Evolutionary conservation across 1,284 basidiomycete species (phyloP).

Genomic region (Microbotryum scabiosae): DNA sequence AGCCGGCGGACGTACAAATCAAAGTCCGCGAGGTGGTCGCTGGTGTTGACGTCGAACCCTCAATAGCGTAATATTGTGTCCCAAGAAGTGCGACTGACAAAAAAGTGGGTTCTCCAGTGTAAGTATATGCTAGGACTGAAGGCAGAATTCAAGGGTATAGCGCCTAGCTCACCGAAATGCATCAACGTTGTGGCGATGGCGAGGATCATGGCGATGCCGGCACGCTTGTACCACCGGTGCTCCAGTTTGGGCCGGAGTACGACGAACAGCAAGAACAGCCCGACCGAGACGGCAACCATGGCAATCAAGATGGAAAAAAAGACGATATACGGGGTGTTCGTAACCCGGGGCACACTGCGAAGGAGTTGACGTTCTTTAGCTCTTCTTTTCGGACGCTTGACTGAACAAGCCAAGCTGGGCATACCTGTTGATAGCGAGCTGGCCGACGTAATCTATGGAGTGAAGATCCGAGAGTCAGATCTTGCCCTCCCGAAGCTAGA

Average conservation of each 20-base stretch:
- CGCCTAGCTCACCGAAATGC: conserved; percentile 37
- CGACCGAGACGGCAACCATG: conserved; percentile 41
- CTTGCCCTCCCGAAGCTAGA: not conserved
- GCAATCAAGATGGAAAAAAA: conserved; percentile 44
- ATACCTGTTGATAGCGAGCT: conserved; percentile 41
- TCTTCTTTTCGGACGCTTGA: too few species aligned
- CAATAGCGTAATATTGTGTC: conserved; percentile 27
- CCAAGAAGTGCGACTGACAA: conserved; percentile 25
- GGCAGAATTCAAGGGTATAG: not conserved
- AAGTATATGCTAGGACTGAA: conserved; percentile 22
- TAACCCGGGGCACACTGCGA: conserved; percentile 39
- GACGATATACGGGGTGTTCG: conserved; percentile 40
- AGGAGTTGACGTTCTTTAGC: too few species aligned
- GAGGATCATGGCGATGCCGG: conserved; percentile 42
- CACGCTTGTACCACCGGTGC: conserved; percentile 43
- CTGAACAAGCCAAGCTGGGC: too few species aligned
- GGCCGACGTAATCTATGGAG: conserved; percentile 44
- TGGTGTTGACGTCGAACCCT: conserved; percentile 5
- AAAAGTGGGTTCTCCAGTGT: not conserved
- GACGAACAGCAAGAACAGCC: conserved; percentile 46
- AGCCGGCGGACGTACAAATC: conserved; percentile 12
- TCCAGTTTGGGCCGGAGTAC: conserved; percentile 45
- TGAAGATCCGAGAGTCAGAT: conserved; percentile 3
- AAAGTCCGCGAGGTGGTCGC: conserved; percentile 15
- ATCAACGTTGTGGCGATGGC: conserved; percentile 41